Base-by-base conservation (phyloP, 2,329 filamentous ascomycete species). In the Colletotrichum simmondsii region DNA sequence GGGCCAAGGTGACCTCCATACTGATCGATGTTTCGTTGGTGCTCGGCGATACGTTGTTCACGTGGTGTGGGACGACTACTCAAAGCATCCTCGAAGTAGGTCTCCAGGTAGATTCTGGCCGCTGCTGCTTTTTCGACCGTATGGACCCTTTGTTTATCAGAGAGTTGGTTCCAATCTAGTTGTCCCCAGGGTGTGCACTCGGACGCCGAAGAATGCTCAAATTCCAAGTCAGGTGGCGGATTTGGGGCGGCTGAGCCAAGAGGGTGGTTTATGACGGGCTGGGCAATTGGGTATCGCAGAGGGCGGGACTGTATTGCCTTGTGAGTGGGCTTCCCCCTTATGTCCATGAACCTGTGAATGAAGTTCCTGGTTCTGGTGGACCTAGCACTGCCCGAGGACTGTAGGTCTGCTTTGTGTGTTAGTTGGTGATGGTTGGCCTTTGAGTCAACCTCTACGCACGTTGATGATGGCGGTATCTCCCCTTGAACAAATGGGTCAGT, bases 21-120 rank as follows among this genome's bases (percentile, higher is more conserved):
- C 65, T 85, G 83, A 74, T 89, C 88, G 11, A 98, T 85, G 32
- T 91, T 87, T 10, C 85, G 83, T 77, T 95, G 92, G 26, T 96
- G 83, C 62, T 90, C 87, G 52, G 87, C 85, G 42, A 88, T 86
- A 4, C 94, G 90, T 66, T 92, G 79, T 1, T 88, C 88, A 0
- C 94, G 90, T 66, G 91, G 86, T 4, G 88, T 89, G 6, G 30
- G 37, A 8, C 52, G 35, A 26, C 53, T 52, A 30, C 85, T 85
- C 2, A 94, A 85, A 8, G 95, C 81, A n/a, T 91, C 85, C 76
- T 95, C 92, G 84, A 94, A 98, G 77, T 95, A 90, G 0, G 92
- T 94, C 81, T 98, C 97, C 11, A 98, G 88, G 77, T 91, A 97
- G 24, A 97, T 90, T 80, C 97, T 98, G 56, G 94, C 93, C 0